Evolutionary conservation across 768 basidiomycete species (phyloP).

Genomic region (Psilocybe subaeruginosa): DNA sequence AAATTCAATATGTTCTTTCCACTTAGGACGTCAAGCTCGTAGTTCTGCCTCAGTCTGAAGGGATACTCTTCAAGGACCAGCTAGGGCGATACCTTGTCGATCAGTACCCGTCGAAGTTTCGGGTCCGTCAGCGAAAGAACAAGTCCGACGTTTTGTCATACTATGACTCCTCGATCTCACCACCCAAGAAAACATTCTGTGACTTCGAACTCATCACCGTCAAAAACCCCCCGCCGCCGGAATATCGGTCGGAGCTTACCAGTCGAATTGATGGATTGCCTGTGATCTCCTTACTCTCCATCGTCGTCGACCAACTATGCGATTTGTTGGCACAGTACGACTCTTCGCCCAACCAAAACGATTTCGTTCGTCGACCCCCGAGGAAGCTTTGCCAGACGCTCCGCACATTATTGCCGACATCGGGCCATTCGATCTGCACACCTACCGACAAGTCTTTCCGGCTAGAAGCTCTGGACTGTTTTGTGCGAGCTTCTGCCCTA

Average conservation of each 20-base stretch:
- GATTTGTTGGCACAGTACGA: constrained; percentile 12
- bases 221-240: constrained; percentile 17
- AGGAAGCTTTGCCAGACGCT: constrained; percentile 15
- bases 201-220: constrained; percentile 15
- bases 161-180: constrained; percentile 15
- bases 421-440: constrained; percentile 11
- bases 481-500: constrained; percentile 14
- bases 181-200: constrained; percentile 19
- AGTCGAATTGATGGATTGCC: constrained; percentile 17
- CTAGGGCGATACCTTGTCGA: constrained; percentile 14
- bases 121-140: constrained; percentile 16
- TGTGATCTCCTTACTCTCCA: constrained; percentile 16
- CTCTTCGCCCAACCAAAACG: not conserved
- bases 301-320: constrained; percentile 14
- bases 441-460: constrained; percentile 20
- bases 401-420: constrained; percentile 14
- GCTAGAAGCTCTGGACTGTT: constrained; percentile 16
- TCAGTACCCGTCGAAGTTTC: constrained; percentile 14
- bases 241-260: constrained; percentile 13
- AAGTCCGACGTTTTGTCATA: constrained; percentile 15
- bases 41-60: constrained; percentile 11
- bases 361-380: constrained; percentile 11
- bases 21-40: constrained; percentile 17
- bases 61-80: constrained; percentile 8
- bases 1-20: not conserved